A percentile compares a stretch with the other conserved stretches of the same genome.
phyloP scores from a whole-genome alignment of 257 asterid genomes.

The Solanum chiquidenum region DNA sequence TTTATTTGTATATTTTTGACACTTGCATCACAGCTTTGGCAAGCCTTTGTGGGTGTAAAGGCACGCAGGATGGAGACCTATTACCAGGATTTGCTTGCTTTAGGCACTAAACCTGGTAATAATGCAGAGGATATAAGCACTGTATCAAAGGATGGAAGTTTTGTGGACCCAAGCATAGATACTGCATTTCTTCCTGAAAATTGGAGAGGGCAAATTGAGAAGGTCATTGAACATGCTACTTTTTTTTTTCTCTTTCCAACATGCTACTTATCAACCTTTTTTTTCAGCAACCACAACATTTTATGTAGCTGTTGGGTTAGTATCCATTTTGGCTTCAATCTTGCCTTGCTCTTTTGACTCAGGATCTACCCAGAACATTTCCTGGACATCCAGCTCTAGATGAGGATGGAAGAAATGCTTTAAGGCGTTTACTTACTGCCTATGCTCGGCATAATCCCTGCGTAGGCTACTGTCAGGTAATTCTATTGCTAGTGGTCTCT shows the following conservation, averaged over 20 bases:
- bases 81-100: constrained; percentile 56
- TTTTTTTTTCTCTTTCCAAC: not conserved
- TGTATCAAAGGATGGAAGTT: constrained; percentile 15
- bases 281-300: not conserved
- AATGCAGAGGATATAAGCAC: constrained; percentile 21
- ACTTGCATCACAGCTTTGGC: constrained; percentile 63
- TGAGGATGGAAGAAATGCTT: constrained; percentile 90
- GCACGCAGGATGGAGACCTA: constrained; percentile 66
- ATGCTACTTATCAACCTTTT: constrained; percentile 4
- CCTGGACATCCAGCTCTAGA: constrained; percentile 97
- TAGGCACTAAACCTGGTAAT: constrained; percentile 26
- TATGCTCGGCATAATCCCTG: constrained; percentile 91
- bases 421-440: constrained; percentile 89
- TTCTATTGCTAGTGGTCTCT: not conserved
- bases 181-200: constrained; percentile 45
- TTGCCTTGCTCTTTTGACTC: not conserved
- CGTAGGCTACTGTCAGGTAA: constrained; percentile 96
- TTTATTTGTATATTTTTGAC: not conserved
- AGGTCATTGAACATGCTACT: constrained; percentile 34
- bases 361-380: constrained; percentile 94
- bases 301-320: not conserved
- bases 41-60: constrained; percentile 83
- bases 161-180: constrained; percentile 17
- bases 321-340: not conserved
- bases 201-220: constrained; percentile 90